Conservation (phyloP, 1,284 basidiomycete genomes). For the Fistulinella cinereoalba region DNA sequence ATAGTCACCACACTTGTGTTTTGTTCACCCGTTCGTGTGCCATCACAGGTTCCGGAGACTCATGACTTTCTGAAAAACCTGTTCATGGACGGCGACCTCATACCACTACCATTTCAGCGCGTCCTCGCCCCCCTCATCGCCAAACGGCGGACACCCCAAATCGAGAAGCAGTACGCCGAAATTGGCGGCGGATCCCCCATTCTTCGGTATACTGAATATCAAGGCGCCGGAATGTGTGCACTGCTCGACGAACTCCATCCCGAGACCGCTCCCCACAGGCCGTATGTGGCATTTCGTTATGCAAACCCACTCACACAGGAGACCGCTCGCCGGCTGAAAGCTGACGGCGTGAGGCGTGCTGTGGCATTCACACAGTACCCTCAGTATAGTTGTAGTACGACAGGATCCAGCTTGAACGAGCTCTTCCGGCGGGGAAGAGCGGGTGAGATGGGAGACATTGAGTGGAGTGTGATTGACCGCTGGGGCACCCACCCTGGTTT, state of each 20-base stretch:
- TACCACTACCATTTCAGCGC: slow-evolving; percentile 92
- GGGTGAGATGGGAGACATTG: slow-evolving; percentile 61
- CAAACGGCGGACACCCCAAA: slow-evolving; percentile 86
- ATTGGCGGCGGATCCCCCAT: slow-evolving; percentile 99
- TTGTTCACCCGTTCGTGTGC: slow-evolving; percentile 1
- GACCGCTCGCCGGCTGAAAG: slow-evolving; percentile 81
- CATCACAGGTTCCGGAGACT: slow-evolving; percentile 73
- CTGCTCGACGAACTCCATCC: slow-evolving; percentile 94
- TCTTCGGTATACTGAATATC: slow-evolving; percentile 82
- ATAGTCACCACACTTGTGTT: not conserved
- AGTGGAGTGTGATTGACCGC: slow-evolving; percentile 98
- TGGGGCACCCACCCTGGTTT: slow-evolving; percentile 97
- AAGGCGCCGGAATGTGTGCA: slow-evolving; percentile 88
- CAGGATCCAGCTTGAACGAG: slow-evolving; percentile 96
- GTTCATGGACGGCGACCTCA: slow-evolving; percentile 94
- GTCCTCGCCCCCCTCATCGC: slow-evolving; percentile 89
- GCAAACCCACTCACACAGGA: slow-evolving; percentile 87
- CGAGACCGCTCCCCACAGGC: slow-evolving; percentile 91
- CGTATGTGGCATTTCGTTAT: slow-evolving; percentile 94
- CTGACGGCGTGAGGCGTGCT: slow-evolving; percentile 89
- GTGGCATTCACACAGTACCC: slow-evolving; percentile 99
- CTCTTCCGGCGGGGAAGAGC: slow-evolving; percentile 67
- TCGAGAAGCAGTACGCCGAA: slow-evolving; percentile 90
- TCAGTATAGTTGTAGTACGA: slow-evolving; percentile 98
- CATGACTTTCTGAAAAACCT: slow-evolving; percentile 90